These are phyloP conservation scores for Plectosphaerella plurivora DNA, from an alignment of 2,329 filamentous ascomycete species.

Conservation along the genomic window DNA sequence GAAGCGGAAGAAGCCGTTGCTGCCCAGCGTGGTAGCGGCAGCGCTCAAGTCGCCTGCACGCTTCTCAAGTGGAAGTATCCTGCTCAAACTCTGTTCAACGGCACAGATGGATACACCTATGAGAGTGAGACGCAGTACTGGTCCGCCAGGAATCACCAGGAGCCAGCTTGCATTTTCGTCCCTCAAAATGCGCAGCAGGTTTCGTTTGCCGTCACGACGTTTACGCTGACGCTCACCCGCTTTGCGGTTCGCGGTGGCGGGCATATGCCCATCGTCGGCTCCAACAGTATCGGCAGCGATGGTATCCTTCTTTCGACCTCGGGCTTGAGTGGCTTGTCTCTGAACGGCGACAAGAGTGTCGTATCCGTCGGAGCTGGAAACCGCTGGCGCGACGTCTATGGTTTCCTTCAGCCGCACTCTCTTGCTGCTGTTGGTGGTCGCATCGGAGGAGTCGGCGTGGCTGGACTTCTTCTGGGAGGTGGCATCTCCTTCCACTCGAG, in stretches of 20 bases:
- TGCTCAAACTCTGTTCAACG: not conserved
- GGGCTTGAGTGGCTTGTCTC: conserved; percentile 18
- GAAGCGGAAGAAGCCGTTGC: too few species aligned
- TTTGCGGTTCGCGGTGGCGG: conserved; percentile 23
- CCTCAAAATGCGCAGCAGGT: conserved; percentile 16
- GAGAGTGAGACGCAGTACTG: conserved; percentile 8
- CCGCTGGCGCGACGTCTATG: conserved; percentile 23
- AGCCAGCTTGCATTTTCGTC: conserved; percentile 19
- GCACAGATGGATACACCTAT: conserved; percentile 2
- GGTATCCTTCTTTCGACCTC: conserved; percentile 30
- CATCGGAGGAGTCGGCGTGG: conserved; percentile 21
- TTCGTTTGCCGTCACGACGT: conserved; percentile 16
- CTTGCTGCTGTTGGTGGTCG: conserved; percentile 19
- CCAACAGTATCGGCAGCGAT: conserved; percentile 16
- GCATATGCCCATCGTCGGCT: conserved; percentile 21
- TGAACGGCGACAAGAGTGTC: conserved; percentile 17
- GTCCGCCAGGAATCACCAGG: conserved; percentile 4
- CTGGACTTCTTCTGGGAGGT: conserved; percentile 23
- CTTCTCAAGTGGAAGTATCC: conserved; percentile 2
- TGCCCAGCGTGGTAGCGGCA: not conserved
- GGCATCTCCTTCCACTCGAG: conserved; percentile 25
- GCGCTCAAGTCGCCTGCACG: conserved; percentile 2
- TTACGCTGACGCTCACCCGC: conserved; percentile 10
- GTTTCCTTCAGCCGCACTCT: conserved; percentile 15
- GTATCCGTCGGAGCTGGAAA: conserved; percentile 22